Evolutionary conservation across 2,329 filamentous ascomycete genomes (phyloP).

Genomic region (Monosporascus sp.): DNA sequence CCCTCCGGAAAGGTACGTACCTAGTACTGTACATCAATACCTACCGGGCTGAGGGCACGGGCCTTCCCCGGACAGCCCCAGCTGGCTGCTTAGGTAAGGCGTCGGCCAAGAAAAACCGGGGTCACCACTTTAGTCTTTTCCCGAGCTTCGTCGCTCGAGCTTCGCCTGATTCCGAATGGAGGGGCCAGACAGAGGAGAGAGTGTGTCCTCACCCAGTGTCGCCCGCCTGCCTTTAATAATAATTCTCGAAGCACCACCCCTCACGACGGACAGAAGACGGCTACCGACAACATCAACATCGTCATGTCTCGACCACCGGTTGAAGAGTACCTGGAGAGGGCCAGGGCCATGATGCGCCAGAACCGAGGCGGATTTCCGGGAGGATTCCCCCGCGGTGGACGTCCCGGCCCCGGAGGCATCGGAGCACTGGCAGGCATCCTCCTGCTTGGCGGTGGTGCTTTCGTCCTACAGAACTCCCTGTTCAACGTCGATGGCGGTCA

Average conservation of each 20-base stretch:
- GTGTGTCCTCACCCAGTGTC: too few species aligned
- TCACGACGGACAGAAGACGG: not conserved
- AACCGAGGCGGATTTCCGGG: slow-evolving; percentile 35
- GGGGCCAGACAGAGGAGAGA: not conserved
- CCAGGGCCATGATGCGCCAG: slow-evolving; percentile 26
- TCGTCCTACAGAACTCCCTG: slow-evolving; percentile 55
- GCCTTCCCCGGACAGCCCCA: not conserved
- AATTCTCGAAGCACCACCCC: slow-evolving; percentile 1
- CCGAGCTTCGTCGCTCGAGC: not conserved
- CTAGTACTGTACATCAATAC: not conserved
- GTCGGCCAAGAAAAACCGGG: not conserved
- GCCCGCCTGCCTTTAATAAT: too few species aligned
- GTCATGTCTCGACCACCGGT: slow-evolving; percentile 27
- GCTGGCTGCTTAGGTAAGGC: not conserved
- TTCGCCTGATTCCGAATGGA: not conserved
- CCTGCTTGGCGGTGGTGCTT: slow-evolving; percentile 43
- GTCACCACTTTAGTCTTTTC: not conserved
- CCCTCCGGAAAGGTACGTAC: not conserved
- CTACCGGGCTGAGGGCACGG: not conserved
- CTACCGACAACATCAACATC: not conserved
- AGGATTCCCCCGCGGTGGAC: slow-evolving; percentile 37
- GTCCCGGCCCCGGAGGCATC: slow-evolving; percentile 35
- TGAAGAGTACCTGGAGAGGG: slow-evolving; percentile 22
- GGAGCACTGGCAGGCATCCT: slow-evolving; percentile 36
- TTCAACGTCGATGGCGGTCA: slow-evolving; percentile 96